Base-by-base conservation (phyloP, 2,329 filamentous ascomycete genomes). In the Fusarium albidum region DNA sequence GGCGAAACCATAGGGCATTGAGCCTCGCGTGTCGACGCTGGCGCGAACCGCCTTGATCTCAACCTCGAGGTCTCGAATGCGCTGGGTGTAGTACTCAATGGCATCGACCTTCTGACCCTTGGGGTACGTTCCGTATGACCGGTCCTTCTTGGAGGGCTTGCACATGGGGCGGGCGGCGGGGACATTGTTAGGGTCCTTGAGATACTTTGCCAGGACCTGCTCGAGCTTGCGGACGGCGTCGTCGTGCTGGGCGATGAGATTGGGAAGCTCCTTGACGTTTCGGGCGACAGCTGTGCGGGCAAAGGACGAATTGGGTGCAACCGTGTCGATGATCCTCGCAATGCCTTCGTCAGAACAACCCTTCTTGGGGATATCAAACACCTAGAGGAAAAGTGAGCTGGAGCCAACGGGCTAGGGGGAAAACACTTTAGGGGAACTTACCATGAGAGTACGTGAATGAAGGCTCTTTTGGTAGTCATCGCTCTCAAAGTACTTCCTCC, bases 1-100 rank as follows among this genome's bases (percentile, higher is more conserved):
- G 9, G 94, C 93, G 70, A 99, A 99, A 0, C 95, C 95, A 69
- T 93, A 99, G 0, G 91, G 82, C 82, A 96, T 89, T 13, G 93
- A 89, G 69, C 94, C 91, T 42, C 93, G 87, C 71, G 88, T 92
- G 73, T 98, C 94, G 8, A 99, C 87, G 1, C 86, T 87, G 32
- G 86, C 82, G 11, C 95, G 86, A 2, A 93, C 89, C 58, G 95
- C 86, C 68, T 90, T 91, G 73, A 99, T 92, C 69, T 96, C 85
- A 10, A 86, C 73, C 71, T 98, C 94, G 29, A 99, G 81, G 40
- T 88, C 82, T 63, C 87, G 86, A 68, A 99, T 97, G 14, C 93
- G 87, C 46, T 89, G 84, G 0, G 92, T 96, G 47, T 96, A 80
- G 68, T 96, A 98, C 58, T 96, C 91, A 67, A 99, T 98, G 14